Evolutionary conservation across 306 rosid species (phyloP), one percentile per base, ranked within the genome.

Genomic region (Carpinus viminea): DNA sequence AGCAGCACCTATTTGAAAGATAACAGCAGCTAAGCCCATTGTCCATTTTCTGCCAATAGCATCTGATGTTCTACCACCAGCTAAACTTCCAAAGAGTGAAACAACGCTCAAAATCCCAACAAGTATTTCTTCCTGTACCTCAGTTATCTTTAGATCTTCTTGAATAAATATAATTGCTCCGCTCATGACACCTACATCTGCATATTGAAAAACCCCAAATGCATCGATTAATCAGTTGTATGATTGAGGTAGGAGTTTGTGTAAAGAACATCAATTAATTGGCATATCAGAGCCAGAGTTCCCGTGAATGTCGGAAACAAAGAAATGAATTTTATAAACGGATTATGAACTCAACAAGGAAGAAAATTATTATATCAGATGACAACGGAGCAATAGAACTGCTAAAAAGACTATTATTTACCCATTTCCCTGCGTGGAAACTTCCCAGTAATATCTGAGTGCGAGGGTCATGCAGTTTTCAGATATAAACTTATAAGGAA

Each of bases 151-250:
- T 70, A 92, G 85, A 86, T 92, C 98, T 80, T 94, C 91, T 54
- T 91, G 92, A 54, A 94, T 94, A 86, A 90, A 94, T 86, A 92
- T 84, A 61, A 94, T 91, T 65, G 98, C 97, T 74, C 97, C 98
- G 80, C 98, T 94, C 98, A 94, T 94, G n/a, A 94, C 98, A 74
- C 98, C 98, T 8, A 94, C 98, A 80, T 94, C 98, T 94, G 91
- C 82, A 83, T 24, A 70, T 85, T 46, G 38, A 78, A 62, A 41
- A 84, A 66, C 81, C 26, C 10, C 57, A 78, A 66, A 75, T 38
- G n/a, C 1, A 46, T 5, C 38, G 13, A 60, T 61, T 21, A 8
- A 24, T 18, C 8, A 48, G 52, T 48, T 11, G 16, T 12, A 41
- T 11, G 3, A 54, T 16, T 54, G 26, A 7, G 8, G 8, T 8